Evolutionary conservation across 2,329 filamentous ascomycete genomes (phyloP).

Genomic region (Penicillium aurantiogriseum): DNA sequence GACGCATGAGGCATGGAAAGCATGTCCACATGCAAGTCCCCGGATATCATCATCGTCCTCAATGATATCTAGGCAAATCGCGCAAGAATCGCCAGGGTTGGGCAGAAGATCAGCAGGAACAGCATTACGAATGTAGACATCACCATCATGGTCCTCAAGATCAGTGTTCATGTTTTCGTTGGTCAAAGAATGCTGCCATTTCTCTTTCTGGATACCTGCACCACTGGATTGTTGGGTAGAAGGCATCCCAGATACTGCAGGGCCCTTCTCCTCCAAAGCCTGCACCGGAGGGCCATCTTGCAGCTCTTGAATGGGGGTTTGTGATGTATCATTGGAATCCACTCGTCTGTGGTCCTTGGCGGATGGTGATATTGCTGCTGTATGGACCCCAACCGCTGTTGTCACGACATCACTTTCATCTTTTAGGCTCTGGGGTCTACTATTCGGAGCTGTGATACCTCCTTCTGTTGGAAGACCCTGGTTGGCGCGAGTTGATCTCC

Average conservation of each 20-base stretch:
- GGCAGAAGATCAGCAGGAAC: conserved; percentile 77
- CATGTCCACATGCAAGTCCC: conserved; percentile 92
- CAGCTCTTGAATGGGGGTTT: conserved; percentile 17
- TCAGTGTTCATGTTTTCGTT: conserved; percentile 56
- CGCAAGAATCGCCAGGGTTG: conserved; percentile 86
- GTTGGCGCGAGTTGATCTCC: conserved; percentile 79
- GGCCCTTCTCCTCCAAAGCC: conserved; percentile 19
- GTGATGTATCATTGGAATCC: conserved; percentile 14
- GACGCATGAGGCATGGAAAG: conserved; percentile 92
- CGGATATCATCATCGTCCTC: conserved; percentile 96
- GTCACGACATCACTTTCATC: conserved; percentile 54
- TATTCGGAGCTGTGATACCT: conserved; percentile 71
- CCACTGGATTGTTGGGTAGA: conserved; percentile 1
- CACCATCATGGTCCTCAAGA: conserved; percentile 64
- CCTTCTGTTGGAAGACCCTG: conserved; percentile 81
- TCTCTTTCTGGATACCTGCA: conserved; percentile 12
- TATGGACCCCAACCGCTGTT: conserved; percentile 23
- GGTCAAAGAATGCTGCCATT: conserved; percentile 28
- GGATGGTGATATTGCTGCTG: conserved; percentile 24
- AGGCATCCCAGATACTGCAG: neutral
- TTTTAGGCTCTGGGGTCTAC: conserved; percentile 70
- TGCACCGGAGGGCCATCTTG: conserved; percentile 8
- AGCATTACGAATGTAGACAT: conserved; percentile 76
- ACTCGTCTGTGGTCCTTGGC: conserved; percentile 18
- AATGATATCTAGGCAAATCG: conserved; percentile 90